Conservation (phyloP, 768 basidiomycete genomes). For the Mycena alexandri region DNA sequence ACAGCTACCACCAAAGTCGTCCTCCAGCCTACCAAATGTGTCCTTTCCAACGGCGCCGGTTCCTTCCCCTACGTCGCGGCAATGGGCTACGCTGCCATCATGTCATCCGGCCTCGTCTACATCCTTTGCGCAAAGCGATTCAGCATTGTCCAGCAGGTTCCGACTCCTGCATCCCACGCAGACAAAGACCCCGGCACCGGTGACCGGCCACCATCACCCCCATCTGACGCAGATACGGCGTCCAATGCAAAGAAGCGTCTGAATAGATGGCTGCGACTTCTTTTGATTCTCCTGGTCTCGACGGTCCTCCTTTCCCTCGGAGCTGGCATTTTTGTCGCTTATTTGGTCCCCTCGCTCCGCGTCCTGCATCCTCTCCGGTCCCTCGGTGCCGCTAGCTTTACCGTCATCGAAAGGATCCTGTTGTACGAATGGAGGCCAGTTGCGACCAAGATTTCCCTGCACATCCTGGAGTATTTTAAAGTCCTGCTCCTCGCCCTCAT, state of each 20-base stretch:
- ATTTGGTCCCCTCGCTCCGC: not conserved
- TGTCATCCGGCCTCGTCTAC: not conserved
- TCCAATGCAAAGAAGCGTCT: not conserved
- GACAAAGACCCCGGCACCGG: not conserved
- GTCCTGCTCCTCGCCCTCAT: conserved; percentile 1
- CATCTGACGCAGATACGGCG: not conserved
- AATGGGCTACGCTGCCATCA: conserved; percentile 5
- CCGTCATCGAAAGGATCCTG: not conserved
- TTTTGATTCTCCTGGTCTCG: not conserved
- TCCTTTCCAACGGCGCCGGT: not conserved
- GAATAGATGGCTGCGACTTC: not conserved
- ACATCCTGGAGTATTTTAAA: not conserved
- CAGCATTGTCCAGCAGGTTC: not conserved
- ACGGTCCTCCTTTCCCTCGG: not conserved
- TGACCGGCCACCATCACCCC: not conserved
- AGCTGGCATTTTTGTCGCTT: not conserved
- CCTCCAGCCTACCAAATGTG: conserved; percentile 7
- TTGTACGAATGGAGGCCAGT: not conserved
- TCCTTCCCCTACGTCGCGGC: conserved; percentile 11
- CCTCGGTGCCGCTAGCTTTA: too few relatives aligned
- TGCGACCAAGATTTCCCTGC: not conserved
- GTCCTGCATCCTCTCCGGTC: too few relatives aligned
- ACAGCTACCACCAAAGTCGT: not conserved
- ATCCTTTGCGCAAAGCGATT: conserved; percentile 13
- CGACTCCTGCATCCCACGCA: not conserved